Evolutionary conservation across 495 filamentous ascomycete genomes (phyloP).

Genomic region (Aspergillus incahuasiensis): DNA sequence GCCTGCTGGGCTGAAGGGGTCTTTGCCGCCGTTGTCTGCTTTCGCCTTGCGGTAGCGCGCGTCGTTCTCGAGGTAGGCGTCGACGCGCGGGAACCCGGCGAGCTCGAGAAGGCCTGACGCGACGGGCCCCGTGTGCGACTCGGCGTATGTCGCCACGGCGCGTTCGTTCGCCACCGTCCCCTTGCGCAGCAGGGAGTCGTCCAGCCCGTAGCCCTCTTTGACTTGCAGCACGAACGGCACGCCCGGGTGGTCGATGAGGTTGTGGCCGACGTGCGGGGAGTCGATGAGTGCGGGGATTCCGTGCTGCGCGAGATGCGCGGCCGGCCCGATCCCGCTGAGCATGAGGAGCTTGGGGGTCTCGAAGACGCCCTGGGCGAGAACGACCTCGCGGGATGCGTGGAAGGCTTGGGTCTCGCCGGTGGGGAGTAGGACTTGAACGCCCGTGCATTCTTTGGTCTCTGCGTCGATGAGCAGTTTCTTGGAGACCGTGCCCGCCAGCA

Average conservation of each 20-base stretch:
- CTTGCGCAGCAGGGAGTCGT: constrained; percentile 49
- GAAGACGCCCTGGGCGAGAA: constrained; percentile 41
- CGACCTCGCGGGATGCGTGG: constrained; percentile 42
- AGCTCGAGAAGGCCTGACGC: constrained; percentile 51
- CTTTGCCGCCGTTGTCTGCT: constrained; percentile 45
- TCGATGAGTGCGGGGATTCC: constrained; percentile 44
- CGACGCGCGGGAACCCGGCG: constrained; percentile 54
- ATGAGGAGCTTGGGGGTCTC: constrained; percentile 47
- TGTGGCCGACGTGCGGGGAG: constrained; percentile 49
- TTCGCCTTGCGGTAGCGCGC: constrained; percentile 48
- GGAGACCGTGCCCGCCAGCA: constrained; percentile 44
- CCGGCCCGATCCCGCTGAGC: constrained; percentile 42
- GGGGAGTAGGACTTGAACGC: constrained; percentile 49
- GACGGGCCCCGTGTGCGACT: constrained; percentile 46
- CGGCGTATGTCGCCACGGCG: constrained; percentile 25
- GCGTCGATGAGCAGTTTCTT: constrained; percentile 52
- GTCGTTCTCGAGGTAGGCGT: constrained; percentile 44
- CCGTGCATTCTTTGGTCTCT: constrained; percentile 25
- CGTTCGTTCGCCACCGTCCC: not conserved
- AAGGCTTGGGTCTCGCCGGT: constrained; percentile 18
- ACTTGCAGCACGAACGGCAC: constrained; percentile 52
- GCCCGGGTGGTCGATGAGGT: constrained; percentile 54
- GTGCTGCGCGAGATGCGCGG: constrained; percentile 43
- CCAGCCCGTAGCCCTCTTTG: constrained; percentile 51
- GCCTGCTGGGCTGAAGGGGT: constrained; percentile 55